Percentiles rank a stretch among this genome's conserved stretches.
phyloP scores from a whole-genome alignment of 2,329 filamentous ascomycete species.

The Neofusicoccum ribis region DNA sequence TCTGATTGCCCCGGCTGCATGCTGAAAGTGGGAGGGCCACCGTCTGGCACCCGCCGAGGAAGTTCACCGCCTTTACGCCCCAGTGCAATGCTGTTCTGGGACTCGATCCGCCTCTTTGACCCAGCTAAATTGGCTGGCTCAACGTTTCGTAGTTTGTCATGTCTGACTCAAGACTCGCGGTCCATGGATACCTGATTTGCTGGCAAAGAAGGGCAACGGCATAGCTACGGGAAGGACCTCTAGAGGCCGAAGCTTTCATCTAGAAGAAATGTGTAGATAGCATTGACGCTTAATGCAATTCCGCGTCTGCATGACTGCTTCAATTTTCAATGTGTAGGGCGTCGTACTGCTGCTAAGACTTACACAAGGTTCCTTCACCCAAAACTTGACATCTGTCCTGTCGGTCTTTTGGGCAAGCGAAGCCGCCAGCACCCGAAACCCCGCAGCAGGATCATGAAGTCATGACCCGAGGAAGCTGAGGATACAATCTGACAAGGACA shows the following conservation, averaged over 20 bases:
- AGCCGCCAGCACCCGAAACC: not conserved
- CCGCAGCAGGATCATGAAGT: slow-evolving; percentile 8
- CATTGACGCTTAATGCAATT: too few relatives aligned
- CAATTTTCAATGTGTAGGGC: too few relatives aligned
- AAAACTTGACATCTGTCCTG: not conserved
- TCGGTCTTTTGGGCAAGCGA: not conserved
- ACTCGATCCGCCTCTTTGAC: not conserved
- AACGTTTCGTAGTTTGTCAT: too few relatives aligned
- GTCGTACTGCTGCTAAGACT: too few relatives aligned
- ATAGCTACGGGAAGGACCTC: too few relatives aligned
- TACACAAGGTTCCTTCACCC: not conserved
- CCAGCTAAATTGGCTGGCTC: not conserved
- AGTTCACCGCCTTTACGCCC: slow-evolving; percentile 5
- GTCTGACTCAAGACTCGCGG: too few relatives aligned
- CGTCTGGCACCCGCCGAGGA: not conserved
- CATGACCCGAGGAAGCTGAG: not conserved
- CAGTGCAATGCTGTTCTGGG: not conserved
- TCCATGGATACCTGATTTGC: too few relatives aligned
- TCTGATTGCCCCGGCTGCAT: slow-evolving; percentile 6
- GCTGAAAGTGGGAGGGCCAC: slow-evolving; percentile 9
- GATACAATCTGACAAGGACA: too few relatives aligned
- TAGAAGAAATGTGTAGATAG: too few relatives aligned
- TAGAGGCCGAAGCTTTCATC: too few relatives aligned
- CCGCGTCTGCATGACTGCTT: too few relatives aligned
- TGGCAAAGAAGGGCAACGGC: too few relatives aligned